Evolutionary conservation across 768 basidiomycete species (phyloP).

Genomic region (Cubamyces lactineus): DNA sequence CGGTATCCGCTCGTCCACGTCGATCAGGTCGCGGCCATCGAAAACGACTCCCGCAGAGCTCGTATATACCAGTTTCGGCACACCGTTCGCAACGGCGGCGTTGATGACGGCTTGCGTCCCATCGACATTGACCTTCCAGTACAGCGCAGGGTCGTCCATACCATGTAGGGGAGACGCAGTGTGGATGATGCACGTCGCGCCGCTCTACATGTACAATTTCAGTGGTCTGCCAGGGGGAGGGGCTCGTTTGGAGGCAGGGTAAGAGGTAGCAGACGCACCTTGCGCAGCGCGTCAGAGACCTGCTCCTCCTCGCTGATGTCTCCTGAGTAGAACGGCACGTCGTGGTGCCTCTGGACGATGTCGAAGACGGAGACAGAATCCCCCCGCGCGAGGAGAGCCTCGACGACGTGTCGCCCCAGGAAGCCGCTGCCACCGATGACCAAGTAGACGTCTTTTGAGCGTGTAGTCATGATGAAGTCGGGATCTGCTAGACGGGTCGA

Average conservation of each 20-base stretch:
- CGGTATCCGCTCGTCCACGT: constrained; percentile 86
- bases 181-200: constrained; percentile 91
- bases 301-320: constrained; percentile 83
- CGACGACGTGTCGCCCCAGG: constrained; percentile 88
- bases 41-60: constrained; percentile 91
- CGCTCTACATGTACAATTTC: constrained; percentile 50
- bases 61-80: constrained; percentile 91
- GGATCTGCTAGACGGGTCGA: not conserved
- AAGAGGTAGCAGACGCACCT: constrained; percentile 47
- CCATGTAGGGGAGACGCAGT: constrained; percentile 87
- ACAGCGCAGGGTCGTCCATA: constrained; percentile 66
- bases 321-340: constrained; percentile 85
- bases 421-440: constrained; percentile 96
- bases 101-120: constrained; percentile 87
- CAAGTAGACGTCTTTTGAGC: constrained; percentile 65
- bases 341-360: constrained; percentile 88
- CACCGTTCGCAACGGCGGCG: constrained; percentile 70
- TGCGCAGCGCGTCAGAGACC: constrained; percentile 71
- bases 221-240: not conserved
- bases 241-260: not conserved
- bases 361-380: constrained; percentile 88
- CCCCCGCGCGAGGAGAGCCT: constrained; percentile 76
- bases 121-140: constrained; percentile 92
- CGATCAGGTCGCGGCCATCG: constrained; percentile 75
- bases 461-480: constrained; percentile 5